A percentile compares a stretch with the other conserved stretches of the same genome.
Conservation (phyloP, 169 alveolate species). For the Perkinsus chesapeaki region DNA sequence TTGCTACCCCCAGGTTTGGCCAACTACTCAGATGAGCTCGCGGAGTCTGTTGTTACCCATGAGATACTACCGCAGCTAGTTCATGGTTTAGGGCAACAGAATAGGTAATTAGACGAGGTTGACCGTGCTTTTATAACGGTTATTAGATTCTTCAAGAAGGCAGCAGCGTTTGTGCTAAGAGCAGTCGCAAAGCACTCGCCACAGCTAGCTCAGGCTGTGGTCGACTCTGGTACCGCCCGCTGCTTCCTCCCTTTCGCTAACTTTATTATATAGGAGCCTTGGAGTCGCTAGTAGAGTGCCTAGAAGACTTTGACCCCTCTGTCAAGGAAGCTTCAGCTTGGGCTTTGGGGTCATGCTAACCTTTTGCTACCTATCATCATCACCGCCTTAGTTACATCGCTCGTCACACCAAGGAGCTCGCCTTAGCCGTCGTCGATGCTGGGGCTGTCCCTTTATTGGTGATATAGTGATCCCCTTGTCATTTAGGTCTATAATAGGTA, state of each 20-base stretch:
- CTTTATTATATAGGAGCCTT: neutral
- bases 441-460: constrained; percentile 86
- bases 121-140: neutral
- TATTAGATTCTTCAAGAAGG: constrained; percentile 74
- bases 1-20: constrained; percentile 45
- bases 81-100: constrained; percentile 71
- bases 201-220: constrained; percentile 84
- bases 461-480: neutral
- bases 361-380: neutral
- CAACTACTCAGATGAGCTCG: constrained; percentile 79
- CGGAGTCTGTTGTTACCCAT: constrained; percentile 82
- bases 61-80: constrained; percentile 85
- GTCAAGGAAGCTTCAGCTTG: constrained; percentile 85
- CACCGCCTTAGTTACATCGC: constrained; percentile 67
- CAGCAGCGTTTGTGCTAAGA: constrained; percentile 87
- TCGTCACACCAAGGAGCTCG: constrained; percentile 78
- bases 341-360: constrained; percentile 46
- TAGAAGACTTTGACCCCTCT: constrained; percentile 88
- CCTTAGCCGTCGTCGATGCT: constrained; percentile 83
- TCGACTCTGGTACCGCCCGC: constrained; percentile 70
- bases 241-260: neutral
- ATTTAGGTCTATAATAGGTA: neutral
- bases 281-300: constrained; percentile 58
- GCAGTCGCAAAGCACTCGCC: constrained; percentile 89
- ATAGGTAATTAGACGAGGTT: constrained; percentile 19